Base-by-base conservation (phyloP, 352 stramenopile genomes). In the Bremia lactucae region DNA sequence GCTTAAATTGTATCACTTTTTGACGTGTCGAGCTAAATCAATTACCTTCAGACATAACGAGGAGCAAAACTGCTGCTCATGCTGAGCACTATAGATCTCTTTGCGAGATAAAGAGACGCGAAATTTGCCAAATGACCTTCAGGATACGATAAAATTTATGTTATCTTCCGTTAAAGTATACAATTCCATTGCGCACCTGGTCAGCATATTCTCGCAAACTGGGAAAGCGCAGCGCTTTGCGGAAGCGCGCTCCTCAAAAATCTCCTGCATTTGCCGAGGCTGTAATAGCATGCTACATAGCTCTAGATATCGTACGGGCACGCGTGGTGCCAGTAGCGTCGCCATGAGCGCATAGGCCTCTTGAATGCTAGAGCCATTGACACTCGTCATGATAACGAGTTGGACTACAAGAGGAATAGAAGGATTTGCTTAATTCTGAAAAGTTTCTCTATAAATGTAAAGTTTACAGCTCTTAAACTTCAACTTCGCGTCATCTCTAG, bases 11-110 rank as follows among this genome's bases (percentile, higher is more conserved):
- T n/a, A n/a, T n/a, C n/a, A n/a, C n/a, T n/a, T n/a, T n/a, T n/a
- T 33, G 3, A 16, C 5, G 28, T 13, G 10, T 33, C 6, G 1
- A 33, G 3, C 11, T 33, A 3, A 14, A 33, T 2, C 1, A 33
- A 33, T 15, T 13, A 92, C 79, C 65, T 85, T 72, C 5, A 72
- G 47, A 42, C 80, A 92, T 6, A 67, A 52, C 25, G 67, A 46
- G 1, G 72, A 86, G 59, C 80, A 92, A 25, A 92, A 92, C 48
- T 92, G 68, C 29, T 81, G 80, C 53, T 92, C 80, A 15, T 72
- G 68, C 8, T 72, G 49, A n/a, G 76, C 72, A 21, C 85, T 72
- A 51, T 92, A 90, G 48, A 92, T 87, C 57, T 84, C 67, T 29
- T 75, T 68, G 24, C 74, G 67, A 39, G 62, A 60, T 37, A 89